Conservation (phyloP, 495 filamentous ascomycete species). For the Podospora pseudoanserina region DNA sequence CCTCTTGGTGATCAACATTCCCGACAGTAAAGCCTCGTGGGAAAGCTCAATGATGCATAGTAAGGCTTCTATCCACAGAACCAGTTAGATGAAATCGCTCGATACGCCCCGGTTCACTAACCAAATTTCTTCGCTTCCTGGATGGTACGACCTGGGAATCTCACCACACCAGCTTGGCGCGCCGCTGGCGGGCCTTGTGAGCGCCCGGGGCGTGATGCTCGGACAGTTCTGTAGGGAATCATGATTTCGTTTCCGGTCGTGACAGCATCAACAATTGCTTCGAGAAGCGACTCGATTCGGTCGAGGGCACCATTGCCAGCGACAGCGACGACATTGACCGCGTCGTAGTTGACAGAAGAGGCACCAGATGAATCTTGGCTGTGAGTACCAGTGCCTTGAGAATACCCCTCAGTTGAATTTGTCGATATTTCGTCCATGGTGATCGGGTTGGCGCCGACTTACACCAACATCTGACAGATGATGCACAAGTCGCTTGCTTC, state of each 20-base stretch:
- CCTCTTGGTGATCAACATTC: conserved; percentile 74
- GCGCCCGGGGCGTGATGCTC: background rate
- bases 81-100: background rate
- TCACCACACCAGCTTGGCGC: conserved; percentile 21
- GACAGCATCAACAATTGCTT: conserved; percentile 48
- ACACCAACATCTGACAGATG: background rate
- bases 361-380: background rate
- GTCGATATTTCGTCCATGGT: background rate
- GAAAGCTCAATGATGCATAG: conserved; percentile 68
- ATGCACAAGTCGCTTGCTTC: background rate
- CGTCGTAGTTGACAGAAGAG: background rate
- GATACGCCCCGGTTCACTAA: conserved; percentile 21
- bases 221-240: conserved; percentile 37
- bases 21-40: conserved; percentile 60
- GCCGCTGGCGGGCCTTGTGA: background rate
- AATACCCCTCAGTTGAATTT: background rate
- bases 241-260: conserved; percentile 39
- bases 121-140: conserved; percentile 41
- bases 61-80: conserved; percentile 36
- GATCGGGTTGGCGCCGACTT: background rate
- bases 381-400: background rate
- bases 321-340: conserved; percentile 12
- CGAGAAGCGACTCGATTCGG: conserved; percentile 53
- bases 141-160: conserved; percentile 38
- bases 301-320: conserved; percentile 34